Percentiles rank a stretch among this genome's conserved stretches.
phyloP scores from a whole-genome alignment of 108 stramenopile species.

The Nannochloropsis granulata region DNA sequence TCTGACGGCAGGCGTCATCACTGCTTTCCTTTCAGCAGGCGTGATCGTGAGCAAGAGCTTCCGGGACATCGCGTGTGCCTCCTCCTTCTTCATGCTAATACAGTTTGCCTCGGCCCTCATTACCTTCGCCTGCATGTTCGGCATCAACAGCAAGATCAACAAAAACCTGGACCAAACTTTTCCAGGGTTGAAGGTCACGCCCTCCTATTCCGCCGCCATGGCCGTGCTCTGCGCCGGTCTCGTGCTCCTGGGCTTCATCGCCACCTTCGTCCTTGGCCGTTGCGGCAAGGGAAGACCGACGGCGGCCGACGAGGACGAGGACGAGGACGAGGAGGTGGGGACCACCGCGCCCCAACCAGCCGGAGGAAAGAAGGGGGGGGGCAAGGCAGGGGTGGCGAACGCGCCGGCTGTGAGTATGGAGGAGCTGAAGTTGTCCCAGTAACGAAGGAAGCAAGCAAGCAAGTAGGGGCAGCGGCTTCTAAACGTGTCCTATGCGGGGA shows the following conservation, averaged over 20 bases:
- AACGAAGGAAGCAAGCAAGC: not conserved
- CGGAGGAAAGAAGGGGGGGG: not conserved
- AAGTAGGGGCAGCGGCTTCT: no score
- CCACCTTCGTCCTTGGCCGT: not conserved
- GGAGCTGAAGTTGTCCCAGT: not conserved
- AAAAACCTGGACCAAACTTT: not conserved
- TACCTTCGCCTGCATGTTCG: not conserved
- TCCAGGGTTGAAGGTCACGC: not conserved
- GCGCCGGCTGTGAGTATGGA: not conserved
- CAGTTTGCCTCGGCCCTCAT: not conserved
- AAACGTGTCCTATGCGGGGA: no score
- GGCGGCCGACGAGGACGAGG: not conserved
- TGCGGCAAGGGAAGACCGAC: not conserved
- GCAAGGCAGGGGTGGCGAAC: not conserved
- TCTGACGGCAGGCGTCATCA: not conserved
- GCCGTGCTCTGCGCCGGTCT: not conserved
- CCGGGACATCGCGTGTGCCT: not conserved
- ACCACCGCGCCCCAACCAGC: not conserved
- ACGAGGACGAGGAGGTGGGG: not conserved
- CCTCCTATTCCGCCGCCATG: not conserved
- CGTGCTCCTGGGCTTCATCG: not conserved
- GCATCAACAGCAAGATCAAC: not conserved
- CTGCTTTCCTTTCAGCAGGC: not conserved
- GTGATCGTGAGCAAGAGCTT: not conserved
- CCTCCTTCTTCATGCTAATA: not conserved